Evolutionary conservation across 495 filamentous ascomycete species (phyloP), one percentile per base, ranked within the genome.

Genomic region (Penicillium subrubescens): DNA sequence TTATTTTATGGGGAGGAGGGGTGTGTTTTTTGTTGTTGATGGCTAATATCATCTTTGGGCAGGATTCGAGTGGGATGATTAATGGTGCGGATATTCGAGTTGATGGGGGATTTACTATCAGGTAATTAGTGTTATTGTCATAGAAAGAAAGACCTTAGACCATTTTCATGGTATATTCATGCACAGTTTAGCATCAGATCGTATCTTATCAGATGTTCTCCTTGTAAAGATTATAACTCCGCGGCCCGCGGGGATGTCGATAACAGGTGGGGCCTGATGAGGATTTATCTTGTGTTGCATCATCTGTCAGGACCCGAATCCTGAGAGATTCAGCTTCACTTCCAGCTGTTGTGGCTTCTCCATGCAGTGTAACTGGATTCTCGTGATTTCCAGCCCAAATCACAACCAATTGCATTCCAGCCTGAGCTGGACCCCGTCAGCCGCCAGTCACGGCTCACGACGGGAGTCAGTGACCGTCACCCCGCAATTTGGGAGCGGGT

Each of bases 1-100:
- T 68, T 0, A 37, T 37, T 2, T 11, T 1, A 37, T 41, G 21
- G 21, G 19, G 15, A 17, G 14, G 19, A 46, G 21, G n/a, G 43
- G 12, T 21, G 52, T 59, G 23, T n/a, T 19, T 15, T 21, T 8
- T 21, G n/a, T 44, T 12, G 43, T 48, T 23, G 19, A 0, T n/a
- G 21, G 41, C 0, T 48, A 15, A 7, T 6, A 15, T 8, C 50
- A 19, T 25, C 23, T 41, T 34, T 37, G 8, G 0, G 56, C 23
- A 80, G 75, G 78, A 81, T 52, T 81, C 78, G 7, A 81, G 78
- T 53, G 77, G 74, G 0, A 81, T 79, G 78, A 73, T 81, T 33
- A 81, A 81, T 55, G 78, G 77, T 11, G 78, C 75, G n/a, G 77
- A 81, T 67, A 68, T 81, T 48, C 73, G 73, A 39, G 72, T 81